phyloP scores from a whole-genome alignment of 1,139 yeast genomes.

The Blastobotrys niveus region DNA sequence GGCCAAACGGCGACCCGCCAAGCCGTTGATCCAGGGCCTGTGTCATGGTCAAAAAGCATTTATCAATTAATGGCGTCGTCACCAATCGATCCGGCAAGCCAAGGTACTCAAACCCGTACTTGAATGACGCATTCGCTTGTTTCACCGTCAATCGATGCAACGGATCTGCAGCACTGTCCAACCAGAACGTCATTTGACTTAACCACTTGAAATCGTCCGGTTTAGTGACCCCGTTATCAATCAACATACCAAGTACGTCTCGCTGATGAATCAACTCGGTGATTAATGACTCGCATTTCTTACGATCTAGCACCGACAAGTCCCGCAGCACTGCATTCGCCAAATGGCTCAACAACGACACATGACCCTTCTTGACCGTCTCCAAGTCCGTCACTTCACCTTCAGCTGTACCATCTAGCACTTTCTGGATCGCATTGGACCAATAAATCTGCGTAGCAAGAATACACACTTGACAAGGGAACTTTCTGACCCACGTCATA shows the following conservation, averaged over 20 bases:
- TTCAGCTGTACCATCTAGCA: background rate
- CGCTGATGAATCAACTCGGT: constrained; percentile 64
- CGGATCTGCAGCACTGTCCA: constrained; percentile 31
- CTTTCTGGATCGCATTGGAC: constrained; percentile 7
- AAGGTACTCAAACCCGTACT: constrained; percentile 77
- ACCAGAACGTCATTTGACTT: constrained; percentile 50
- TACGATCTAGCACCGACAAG: constrained; percentile 36
- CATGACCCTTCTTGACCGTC: constrained; percentile 9
- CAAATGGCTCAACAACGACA: constrained; percentile 27
- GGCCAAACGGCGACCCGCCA: constrained; percentile 95
- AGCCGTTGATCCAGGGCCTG: constrained; percentile 66
- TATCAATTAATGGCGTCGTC: constrained; percentile 65
- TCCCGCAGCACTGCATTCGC: constrained; percentile 35
- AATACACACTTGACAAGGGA: constrained; percentile 56
- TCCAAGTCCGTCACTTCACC: constrained; percentile 11
- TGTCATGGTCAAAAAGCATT: constrained; percentile 62
- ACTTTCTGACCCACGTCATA: constrained; percentile 35
- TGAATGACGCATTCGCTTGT: constrained; percentile 49
- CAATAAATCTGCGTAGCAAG: constrained; percentile 50
- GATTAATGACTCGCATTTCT: constrained; percentile 52
- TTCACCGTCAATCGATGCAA: constrained; percentile 40
- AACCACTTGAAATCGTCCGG: constrained; percentile 43
- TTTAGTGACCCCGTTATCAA: constrained; percentile 17
- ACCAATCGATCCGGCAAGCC: constrained; percentile 75
- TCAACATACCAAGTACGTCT: constrained; percentile 38